A percentile compares a stretch with the other conserved stretches of the same genome.
These are phyloP conservation scores for Mesembryanthemum crystallinum DNA, from an alignment of 148 eudicot genomes.

Conservation along the genomic window DNA sequence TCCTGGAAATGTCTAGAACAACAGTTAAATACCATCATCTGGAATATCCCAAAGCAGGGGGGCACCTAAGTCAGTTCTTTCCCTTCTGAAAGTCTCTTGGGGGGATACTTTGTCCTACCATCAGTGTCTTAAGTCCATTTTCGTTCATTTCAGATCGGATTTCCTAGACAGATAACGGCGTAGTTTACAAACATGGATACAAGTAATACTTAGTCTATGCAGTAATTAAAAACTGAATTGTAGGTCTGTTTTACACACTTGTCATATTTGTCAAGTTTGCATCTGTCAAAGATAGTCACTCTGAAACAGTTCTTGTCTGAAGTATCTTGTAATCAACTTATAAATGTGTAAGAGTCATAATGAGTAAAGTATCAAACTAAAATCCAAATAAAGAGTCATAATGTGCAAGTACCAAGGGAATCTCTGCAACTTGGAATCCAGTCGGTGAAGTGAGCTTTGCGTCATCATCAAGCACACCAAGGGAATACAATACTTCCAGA, in stretches of 20 bases:
- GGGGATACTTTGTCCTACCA: too few relatives aligned
- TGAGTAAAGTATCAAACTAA: conserved; percentile 54
- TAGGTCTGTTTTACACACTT: background rate
- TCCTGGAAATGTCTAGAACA: too few relatives aligned
- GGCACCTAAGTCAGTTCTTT: too few relatives aligned
- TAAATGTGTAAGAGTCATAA: background rate
- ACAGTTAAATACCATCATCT: too few relatives aligned
- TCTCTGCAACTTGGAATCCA: conserved; percentile 96
- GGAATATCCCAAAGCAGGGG: too few relatives aligned
- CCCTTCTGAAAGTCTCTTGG: too few relatives aligned
- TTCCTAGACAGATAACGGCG: too few relatives aligned
- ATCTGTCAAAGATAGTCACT: conserved; percentile 5
- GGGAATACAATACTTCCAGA: conserved; percentile 90
- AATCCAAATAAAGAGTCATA: background rate
- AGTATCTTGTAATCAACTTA: background rate
- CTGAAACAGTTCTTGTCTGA: background rate
- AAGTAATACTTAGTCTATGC: too few relatives aligned
- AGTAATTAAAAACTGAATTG: too few relatives aligned
- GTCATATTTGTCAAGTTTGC: background rate
- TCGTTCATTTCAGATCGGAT: too few relatives aligned
- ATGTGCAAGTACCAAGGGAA: conserved; percentile 66
- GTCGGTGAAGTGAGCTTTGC: conserved; percentile 95
- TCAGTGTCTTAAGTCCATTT: too few relatives aligned
- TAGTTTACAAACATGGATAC: too few relatives aligned
- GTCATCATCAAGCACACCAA: conserved; percentile 92